Percentiles rank a stretch among this genome's conserved stretches.
phyloP scores from a whole-genome alignment of 106 monocot species.

The Dendrobium chrysotoxum region DNA sequence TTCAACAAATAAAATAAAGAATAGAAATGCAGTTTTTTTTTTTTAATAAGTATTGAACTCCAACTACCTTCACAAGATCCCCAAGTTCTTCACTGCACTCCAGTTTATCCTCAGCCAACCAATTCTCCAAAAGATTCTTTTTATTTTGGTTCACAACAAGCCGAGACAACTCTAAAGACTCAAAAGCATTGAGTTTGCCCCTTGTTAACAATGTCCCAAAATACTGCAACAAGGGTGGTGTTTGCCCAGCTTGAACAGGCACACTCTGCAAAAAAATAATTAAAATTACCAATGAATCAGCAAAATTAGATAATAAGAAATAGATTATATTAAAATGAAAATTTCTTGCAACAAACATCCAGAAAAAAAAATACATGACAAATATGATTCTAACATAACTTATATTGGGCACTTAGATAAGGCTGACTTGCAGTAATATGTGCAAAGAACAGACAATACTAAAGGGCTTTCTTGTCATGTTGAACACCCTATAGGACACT shows the following conservation, averaged over 20 bases:
- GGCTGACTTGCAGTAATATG: background rate
- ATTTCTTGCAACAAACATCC: background rate
- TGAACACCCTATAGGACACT: background rate
- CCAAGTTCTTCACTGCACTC: constrained; percentile 99
- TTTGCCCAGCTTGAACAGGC: constrained; percentile 94
- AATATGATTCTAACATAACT: background rate
- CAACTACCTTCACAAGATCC: constrained; percentile 89
- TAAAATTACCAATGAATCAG: background rate
- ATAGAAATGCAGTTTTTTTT: background rate
- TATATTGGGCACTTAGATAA: background rate
- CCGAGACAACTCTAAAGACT: constrained; percentile 91
- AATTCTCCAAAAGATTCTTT: constrained; percentile 94
- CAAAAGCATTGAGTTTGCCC: constrained; percentile 92
- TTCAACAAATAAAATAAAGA: background rate
- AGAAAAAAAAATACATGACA: background rate
- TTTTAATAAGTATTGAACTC: background rate
- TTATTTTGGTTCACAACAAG: constrained; percentile 99
- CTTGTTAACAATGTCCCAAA: constrained; percentile 93
- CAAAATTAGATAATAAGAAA: background rate
- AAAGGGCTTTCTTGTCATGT: background rate
- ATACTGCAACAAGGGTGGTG: constrained; percentile 91
- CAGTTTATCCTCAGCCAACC: constrained; percentile 98
- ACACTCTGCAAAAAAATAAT: constrained; percentile 61
- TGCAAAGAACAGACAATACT: background rate
- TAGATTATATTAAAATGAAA: background rate